Evolutionary conservation across 768 basidiomycete genomes (phyloP).

Genomic region (Suillus brevipes): DNA sequence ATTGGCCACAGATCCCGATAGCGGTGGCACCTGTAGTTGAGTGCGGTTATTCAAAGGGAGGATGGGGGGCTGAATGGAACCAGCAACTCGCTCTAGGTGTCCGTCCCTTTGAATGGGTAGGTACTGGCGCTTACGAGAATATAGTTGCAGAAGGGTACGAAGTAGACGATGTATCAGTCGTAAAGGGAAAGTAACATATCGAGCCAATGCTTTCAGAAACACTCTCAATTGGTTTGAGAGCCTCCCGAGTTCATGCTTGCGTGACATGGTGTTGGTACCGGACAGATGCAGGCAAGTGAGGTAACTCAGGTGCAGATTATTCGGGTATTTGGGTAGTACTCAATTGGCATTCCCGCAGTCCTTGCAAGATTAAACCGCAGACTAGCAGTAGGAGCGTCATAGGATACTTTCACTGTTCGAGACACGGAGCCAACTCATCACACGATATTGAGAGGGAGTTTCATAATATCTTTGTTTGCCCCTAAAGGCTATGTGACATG

Average conservation of each 20-base stretch:
- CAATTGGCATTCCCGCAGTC: neutral
- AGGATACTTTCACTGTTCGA: neutral
- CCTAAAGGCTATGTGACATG: conserved; percentile 27
- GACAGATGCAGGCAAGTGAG: neutral
- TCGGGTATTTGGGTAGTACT: neutral
- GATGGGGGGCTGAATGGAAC: neutral
- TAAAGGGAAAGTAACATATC: neutral
- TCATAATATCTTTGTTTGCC: conserved; percentile 35
- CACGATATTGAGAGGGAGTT: conserved; percentile 11
- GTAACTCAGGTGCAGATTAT: neutral
- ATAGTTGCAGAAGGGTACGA: neutral
- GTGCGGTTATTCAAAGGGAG: neutral
- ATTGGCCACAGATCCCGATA: neutral
- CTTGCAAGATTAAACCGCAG: neutral
- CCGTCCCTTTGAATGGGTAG: neutral
- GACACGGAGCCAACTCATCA: neutral
- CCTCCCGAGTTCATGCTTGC: neutral
- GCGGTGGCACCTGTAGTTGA: neutral
- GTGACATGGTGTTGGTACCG: neutral
- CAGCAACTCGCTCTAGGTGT: neutral
- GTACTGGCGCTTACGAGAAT: neutral
- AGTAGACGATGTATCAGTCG: neutral
- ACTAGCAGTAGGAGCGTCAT: neutral
- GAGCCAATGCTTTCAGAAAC: neutral
- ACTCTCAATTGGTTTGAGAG: neutral